Percentiles rank a stretch among this genome's conserved stretches.
phyloP scores from a whole-genome alignment of 2,329 filamentous ascomycete species.

The Aspergillus transmontanensis region DNA sequence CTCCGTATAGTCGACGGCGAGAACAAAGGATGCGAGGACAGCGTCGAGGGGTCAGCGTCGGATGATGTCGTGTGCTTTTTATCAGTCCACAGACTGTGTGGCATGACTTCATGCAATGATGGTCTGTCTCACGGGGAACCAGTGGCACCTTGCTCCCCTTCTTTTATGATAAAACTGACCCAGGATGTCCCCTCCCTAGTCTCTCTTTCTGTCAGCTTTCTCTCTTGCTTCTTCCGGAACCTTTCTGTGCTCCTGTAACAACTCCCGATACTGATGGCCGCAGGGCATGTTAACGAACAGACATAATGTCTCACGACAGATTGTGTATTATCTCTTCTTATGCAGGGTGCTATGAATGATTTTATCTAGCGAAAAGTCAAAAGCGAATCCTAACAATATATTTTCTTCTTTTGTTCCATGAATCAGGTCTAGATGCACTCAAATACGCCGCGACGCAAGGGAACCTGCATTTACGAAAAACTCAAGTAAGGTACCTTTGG shows the following conservation, averaged over 20 bases:
- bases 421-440: neutral
- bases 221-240: neutral
- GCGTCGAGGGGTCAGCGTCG: constrained; percentile 36
- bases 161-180: neutral
- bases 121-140: neutral
- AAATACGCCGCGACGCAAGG: neutral
- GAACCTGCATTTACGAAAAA: neutral
- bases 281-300: neutral
- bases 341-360: neutral
- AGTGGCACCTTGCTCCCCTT: neutral
- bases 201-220: neutral
- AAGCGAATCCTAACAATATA: neutral
- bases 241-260: neutral
- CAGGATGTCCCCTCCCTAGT: neutral
- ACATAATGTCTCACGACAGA: neutral
- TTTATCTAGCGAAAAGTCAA: neutral
- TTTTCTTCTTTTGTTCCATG: neutral
- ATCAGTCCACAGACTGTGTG: neutral
- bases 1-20: constrained; percentile 42
- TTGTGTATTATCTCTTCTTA: neutral
- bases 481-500: neutral
- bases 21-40: constrained; percentile 42
- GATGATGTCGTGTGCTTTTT: constrained; percentile 17
- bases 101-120: neutral
- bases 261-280: neutral